Percentiles rank a stretch among this genome's conserved stretches.
phyloP scores from a whole-genome alignment of 2,329 filamentous ascomycete genomes.

The Xylariaceae sp. region DNA sequence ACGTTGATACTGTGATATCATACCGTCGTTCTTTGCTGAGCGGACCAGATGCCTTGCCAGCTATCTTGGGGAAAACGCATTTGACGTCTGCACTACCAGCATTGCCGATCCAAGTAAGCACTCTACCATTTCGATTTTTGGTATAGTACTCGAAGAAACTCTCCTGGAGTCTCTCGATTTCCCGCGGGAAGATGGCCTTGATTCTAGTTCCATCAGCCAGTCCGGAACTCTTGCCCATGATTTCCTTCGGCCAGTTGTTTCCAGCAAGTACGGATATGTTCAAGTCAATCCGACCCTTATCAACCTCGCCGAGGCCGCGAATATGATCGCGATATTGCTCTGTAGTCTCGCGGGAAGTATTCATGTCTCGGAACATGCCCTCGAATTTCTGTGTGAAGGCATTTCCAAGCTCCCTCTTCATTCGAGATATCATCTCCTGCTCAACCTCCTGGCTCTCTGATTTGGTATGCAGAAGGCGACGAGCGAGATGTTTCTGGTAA shows the following conservation, averaged over 20 bases:
- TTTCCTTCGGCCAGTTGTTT: constrained; percentile 92
- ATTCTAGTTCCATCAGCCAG: constrained; percentile 39
- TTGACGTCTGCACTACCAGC: constrained; percentile 81
- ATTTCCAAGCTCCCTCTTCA: constrained; percentile 95
- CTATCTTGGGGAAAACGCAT: constrained; percentile 68
- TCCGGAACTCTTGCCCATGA: constrained; percentile 63
- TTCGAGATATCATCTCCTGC: constrained; percentile 90
- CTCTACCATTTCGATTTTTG: constrained; percentile 79
- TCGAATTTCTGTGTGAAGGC: constrained; percentile 91
- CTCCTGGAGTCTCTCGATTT: constrained; percentile 70
- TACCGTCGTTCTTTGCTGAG: constrained; percentile 67
- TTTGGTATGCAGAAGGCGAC: constrained; percentile 80
- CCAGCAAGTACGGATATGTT: constrained; percentile 82
- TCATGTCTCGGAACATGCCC: constrained; percentile 97
- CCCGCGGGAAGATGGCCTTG: constrained; percentile 68
- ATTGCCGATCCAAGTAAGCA: constrained; percentile 74
- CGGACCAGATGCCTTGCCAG: constrained; percentile 62
- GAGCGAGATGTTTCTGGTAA: constrained; percentile 94
- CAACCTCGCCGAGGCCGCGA: constrained; percentile 43
- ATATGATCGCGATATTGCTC: constrained; percentile 70
- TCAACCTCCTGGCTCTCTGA: constrained; percentile 89
- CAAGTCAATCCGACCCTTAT: constrained; percentile 68
- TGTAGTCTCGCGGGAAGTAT: constrained; percentile 78
- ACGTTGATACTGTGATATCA: constrained; percentile 88
- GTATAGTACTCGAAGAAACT: constrained; percentile 89